phyloP scores from a whole-genome alignment of 495 filamentous ascomycete genomes.

The Pyrenula aspistea region DNA sequence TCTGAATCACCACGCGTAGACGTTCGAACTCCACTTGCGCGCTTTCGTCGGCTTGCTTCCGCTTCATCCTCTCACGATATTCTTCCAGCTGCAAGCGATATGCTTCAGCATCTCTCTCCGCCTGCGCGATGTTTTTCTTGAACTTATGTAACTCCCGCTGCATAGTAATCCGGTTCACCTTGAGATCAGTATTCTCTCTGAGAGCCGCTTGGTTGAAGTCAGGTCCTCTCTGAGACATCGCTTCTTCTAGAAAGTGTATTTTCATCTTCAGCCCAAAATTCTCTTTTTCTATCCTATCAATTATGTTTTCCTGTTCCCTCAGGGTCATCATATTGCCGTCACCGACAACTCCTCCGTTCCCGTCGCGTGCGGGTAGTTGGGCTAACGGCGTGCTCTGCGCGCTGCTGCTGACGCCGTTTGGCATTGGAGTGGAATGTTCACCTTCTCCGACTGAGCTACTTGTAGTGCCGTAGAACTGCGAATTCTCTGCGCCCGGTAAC shows the following conservation, averaged over 20 bases:
- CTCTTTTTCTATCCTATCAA: slow-evolving; percentile 86
- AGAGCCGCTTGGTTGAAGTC: slow-evolving; percentile 77
- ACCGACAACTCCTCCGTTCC: slow-evolving; percentile 49
- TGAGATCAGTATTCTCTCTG: slow-evolving; percentile 90
- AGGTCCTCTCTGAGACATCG: slow-evolving; percentile 71
- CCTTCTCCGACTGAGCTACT: slow-evolving; percentile 38
- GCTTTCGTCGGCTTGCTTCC: slow-evolving; percentile 55
- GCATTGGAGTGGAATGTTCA: slow-evolving; percentile 50
- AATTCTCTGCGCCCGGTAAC: slow-evolving; percentile 47
- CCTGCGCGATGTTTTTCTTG: slow-evolving; percentile 62
- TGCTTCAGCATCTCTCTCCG: slow-evolving; percentile 69
- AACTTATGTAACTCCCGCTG: slow-evolving; percentile 74
- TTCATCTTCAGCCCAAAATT: slow-evolving; percentile 97
- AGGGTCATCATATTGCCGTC: slow-evolving; percentile 81
- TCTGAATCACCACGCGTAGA: slow-evolving; percentile 45
- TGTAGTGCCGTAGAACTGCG: slow-evolving; percentile 54
- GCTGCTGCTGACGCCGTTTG: slow-evolving; percentile 66
- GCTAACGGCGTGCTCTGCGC: slow-evolving; percentile 68
- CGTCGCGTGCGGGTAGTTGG: slow-evolving; percentile 44
- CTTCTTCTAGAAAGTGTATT: slow-evolving; percentile 88
- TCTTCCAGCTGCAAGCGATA: slow-evolving; percentile 70
- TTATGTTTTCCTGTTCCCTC: slow-evolving; percentile 84
- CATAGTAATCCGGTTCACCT: slow-evolving; percentile 79
- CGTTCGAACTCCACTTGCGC: slow-evolving; percentile 48
- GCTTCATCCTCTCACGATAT: slow-evolving; percentile 63